These are phyloP conservation scores for Nephelium lappaceum DNA, from an alignment of 345 rosid species.

Conservation along the genomic window DNA sequence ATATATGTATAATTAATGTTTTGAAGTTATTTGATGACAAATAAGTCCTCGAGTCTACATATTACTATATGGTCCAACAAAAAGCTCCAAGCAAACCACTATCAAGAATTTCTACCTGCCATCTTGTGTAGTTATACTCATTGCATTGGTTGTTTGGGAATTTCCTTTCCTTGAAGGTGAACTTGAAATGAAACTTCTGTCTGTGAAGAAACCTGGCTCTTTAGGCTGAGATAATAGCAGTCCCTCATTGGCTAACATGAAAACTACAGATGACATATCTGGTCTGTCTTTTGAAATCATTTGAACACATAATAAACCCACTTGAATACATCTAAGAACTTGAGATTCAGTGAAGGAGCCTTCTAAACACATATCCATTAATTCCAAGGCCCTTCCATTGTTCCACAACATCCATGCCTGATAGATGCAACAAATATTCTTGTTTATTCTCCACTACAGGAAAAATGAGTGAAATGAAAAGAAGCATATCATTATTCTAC, in stretches of 20 bases:
- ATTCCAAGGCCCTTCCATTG: constrained; percentile 1
- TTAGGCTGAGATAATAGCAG: not conserved
- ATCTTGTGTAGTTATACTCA: not conserved
- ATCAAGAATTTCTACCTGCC: not conserved
- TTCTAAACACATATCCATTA: not conserved
- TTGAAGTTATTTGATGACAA: not conserved
- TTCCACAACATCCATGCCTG: constrained; percentile 24
- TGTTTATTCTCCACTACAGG: not conserved
- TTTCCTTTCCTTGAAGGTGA: not conserved
- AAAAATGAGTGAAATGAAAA: not conserved
- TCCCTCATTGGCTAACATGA: too few relatives aligned
- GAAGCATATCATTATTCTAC: not conserved
- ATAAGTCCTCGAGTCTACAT: not conserved
- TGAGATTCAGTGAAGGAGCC: not conserved
- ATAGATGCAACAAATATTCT: not conserved
- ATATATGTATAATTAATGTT: not conserved
- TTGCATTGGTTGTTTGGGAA: not conserved
- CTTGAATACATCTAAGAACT: not conserved
- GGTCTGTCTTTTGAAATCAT: constrained; percentile 1
- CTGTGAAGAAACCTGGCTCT: too few relatives aligned
- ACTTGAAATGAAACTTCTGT: not conserved
- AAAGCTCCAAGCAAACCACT: not conserved
- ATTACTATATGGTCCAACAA: too few relatives aligned
- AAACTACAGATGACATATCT: not conserved
- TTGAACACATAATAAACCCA: constrained; percentile 19